These are phyloP conservation scores for Diplodia scrobiculata DNA, from an alignment of 2,329 filamentous ascomycete genomes.

Conservation along the genomic window DNA sequence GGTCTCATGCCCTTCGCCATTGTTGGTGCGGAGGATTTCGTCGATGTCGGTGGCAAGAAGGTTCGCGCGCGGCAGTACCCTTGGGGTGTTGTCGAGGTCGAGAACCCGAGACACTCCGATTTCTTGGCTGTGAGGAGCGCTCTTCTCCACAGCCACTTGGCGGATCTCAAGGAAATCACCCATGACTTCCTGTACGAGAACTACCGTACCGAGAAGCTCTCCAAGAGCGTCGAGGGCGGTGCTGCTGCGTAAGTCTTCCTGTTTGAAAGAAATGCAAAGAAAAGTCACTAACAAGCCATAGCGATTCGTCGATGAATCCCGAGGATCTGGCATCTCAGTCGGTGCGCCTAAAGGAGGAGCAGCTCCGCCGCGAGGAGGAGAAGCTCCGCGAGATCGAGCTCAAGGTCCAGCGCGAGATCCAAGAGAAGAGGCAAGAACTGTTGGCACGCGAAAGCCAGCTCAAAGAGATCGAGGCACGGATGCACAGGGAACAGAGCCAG, in stretches of 20 bases:
- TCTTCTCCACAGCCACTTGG: slow-evolving; percentile 94
- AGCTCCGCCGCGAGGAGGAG: slow-evolving; percentile 98
- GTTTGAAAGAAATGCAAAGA: neutral
- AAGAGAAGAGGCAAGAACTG: slow-evolving; percentile 98
- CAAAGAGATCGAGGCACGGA: slow-evolving; percentile 96
- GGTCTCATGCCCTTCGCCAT: slow-evolving; percentile 99
- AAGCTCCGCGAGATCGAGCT: slow-evolving; percentile 99
- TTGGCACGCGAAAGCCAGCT: slow-evolving; percentile 96
- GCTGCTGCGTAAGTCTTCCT: slow-evolving; percentile 72
- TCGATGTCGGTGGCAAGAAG: slow-evolving; percentile 90
- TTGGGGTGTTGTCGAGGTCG: slow-evolving; percentile 98
- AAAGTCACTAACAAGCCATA: slow-evolving; percentile 43
- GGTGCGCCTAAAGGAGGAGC: slow-evolving; percentile 98
- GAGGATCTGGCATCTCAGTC: slow-evolving; percentile 96
- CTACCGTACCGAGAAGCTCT: slow-evolving; percentile 99
- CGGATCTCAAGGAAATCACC: slow-evolving; percentile 98
- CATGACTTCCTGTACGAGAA: slow-evolving; percentile 99
- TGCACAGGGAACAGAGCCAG: slow-evolving; percentile 79
- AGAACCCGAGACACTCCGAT: slow-evolving; percentile 98
- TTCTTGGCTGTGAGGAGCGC: slow-evolving; percentile 97
- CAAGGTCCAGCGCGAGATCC: slow-evolving; percentile 99
- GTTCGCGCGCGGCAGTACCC: slow-evolving; percentile 96
- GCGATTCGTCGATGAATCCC: slow-evolving; percentile 91
- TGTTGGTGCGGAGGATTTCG: slow-evolving; percentile 91
- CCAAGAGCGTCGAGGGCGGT: slow-evolving; percentile 96